phyloP scores from a whole-genome alignment of 306 rosid genomes.

The Acmispon strigosus region DNA sequence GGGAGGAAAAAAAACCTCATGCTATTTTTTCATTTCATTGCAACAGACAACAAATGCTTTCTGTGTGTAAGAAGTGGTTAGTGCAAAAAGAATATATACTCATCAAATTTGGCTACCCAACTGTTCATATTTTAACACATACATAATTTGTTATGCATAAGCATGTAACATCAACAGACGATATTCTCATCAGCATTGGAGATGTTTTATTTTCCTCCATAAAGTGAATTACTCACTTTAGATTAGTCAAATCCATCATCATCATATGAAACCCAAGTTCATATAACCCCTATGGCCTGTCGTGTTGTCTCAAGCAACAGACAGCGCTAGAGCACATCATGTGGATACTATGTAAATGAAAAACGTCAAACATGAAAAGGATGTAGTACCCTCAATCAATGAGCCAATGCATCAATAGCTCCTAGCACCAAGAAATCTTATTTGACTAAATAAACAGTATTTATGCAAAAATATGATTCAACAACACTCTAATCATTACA shows the following conservation, averaged over 20 bases:
- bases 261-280: slow-evolving; percentile 3
- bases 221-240: no score
- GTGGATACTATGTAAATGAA: not conserved
- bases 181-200: no score
- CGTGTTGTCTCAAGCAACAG: not conserved
- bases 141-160: no score
- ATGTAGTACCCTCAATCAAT: not conserved
- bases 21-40: not conserved
- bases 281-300: not conserved
- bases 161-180: no score
- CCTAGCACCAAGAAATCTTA: slow-evolving; percentile 6
- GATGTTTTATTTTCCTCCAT: no score
- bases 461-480: not conserved
- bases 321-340: not conserved
- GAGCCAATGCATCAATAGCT: slow-evolving; percentile 12
- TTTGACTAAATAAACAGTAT: not conserved
- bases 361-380: slow-evolving; percentile 9
- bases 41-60: slow-evolving; percentile 8
- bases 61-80: not conserved
- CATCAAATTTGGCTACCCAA: no score
- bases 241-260: not conserved
- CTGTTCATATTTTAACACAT: no score
- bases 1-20: not conserved
- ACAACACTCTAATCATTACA: slow-evolving; percentile 2
- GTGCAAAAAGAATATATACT: not conserved